Base-by-base conservation (phyloP, 257 asterid species). In the Capsicum baccatum region DNA sequence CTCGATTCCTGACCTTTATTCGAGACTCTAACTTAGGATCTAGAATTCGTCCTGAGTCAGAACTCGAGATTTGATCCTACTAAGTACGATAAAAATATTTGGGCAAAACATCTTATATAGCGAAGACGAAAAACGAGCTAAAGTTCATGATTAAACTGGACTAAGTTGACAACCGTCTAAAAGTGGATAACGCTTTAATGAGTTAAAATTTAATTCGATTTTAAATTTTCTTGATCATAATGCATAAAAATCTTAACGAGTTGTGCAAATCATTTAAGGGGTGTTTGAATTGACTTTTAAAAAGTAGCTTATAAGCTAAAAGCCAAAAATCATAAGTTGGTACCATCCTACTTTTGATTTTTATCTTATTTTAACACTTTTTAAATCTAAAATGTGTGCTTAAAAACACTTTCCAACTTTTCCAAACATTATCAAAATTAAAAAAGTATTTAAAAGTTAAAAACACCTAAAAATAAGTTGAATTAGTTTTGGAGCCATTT, bases 191-290 rank as follows among this genome's bases (percentile, higher is more conserved):
- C n/a, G 0, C 71, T 64, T 64, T 9, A 66, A 66, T 13, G 42
- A 6, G 71, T 2, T 26, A 64, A 64, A 0, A 12, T 12, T 12
- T 26, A 26, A 6, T 33, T 33, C 0, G 6, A 0, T 66, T 6
- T 6, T 6, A 33, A 66, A 66, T 33, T 33, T 0, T 12, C n/a
- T 33, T 1, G 10, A 66, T 0, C 8, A n/a, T 10, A 62, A 10
- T 19, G 0, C 15, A 9, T 55, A 55, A 55, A 55, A 55, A 55
- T 4, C 2, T 54, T 54, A 4, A 13, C 7, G 3, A 0, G 0
- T 63, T 0, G 4, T 0, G 0, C 33, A 8, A 0, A 63, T 63
- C 48, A 63, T 5, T 63, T 63, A 26, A 26, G 33, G 33, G 2
- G 33, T 1, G 33, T 26, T 26, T 26, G 33, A 26, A 26, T 26